phyloP scores from a whole-genome alignment of 2,329 filamentous ascomycete genomes.

The Elsinoe australis region DNA sequence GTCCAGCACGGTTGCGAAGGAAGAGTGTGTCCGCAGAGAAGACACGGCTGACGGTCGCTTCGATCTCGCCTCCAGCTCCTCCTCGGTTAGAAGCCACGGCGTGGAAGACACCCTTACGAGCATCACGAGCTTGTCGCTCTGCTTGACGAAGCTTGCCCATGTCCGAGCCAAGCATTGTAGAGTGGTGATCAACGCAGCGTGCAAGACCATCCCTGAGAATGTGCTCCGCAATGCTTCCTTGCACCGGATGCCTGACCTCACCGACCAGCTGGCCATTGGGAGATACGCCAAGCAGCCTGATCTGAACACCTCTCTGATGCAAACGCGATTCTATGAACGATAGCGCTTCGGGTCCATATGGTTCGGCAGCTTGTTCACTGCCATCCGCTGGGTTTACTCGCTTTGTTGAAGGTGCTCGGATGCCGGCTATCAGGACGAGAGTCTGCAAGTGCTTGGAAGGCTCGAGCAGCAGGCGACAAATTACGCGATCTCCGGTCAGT shows the following conservation, averaged over 20 bases:
- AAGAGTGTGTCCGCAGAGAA: conserved; percentile 84
- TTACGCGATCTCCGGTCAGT: conserved; percentile 80
- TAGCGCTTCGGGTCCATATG: conserved; percentile 81
- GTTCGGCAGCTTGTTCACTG: conserved; percentile 75
- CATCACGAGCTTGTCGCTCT: conserved; percentile 74
- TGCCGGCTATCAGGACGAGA: conserved; percentile 79
- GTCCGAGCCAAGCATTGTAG: conserved; percentile 77
- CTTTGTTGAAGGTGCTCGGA: conserved; percentile 84
- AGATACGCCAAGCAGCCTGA: conserved; percentile 76
- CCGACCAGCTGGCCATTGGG: conserved; percentile 90
- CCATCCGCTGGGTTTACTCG: conserved; percentile 71
- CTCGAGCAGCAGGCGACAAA: conserved; percentile 70
- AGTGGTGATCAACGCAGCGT: conserved; percentile 91
- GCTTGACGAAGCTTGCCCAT: conserved; percentile 81
- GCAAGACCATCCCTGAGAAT: conserved; percentile 83
- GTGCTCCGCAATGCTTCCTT: conserved; percentile 84
- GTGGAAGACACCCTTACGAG: conserved; percentile 72
- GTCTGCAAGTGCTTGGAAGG: conserved; percentile 83
- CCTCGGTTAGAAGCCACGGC: conserved; percentile 63
- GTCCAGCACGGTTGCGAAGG: conserved; percentile 73
- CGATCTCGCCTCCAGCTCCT: conserved; percentile 54
- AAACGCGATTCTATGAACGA: conserved; percentile 79
- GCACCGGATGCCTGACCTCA: conserved; percentile 67
- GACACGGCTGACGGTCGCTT: conserved; percentile 78
- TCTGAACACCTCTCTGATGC: conserved; percentile 75